Conservation (phyloP, 495 filamentous ascomycete species). For the Extremus antarcticus region DNA sequence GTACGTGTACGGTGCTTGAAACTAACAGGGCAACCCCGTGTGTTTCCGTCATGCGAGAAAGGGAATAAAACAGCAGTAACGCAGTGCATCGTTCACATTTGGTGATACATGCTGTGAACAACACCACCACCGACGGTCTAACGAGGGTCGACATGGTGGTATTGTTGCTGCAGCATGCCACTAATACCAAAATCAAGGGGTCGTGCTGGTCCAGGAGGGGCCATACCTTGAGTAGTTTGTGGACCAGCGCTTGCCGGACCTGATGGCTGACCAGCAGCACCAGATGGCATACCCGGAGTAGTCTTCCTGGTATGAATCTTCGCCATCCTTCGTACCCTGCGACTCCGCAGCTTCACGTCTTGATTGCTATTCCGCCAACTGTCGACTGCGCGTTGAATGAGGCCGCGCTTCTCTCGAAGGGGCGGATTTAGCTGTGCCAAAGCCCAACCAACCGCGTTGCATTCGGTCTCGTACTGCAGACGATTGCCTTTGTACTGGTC, state of each 20-base stretch:
- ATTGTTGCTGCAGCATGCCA: constrained; percentile 60
- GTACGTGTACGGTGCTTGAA: constrained; percentile 3
- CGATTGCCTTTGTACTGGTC: constrained; percentile 94
- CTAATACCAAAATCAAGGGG: constrained; percentile 35
- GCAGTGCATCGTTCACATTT: constrained; percentile 26
- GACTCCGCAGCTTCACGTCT: constrained; percentile 77
- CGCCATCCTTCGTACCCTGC: constrained; percentile 85
- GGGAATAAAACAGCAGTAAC: not conserved
- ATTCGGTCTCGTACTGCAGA: constrained; percentile 92
- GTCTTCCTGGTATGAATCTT: constrained; percentile 78
- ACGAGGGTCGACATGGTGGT: constrained; percentile 46
- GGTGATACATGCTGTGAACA: constrained; percentile 78
- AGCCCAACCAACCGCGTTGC: constrained; percentile 96
- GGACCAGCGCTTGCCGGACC: constrained; percentile 33
- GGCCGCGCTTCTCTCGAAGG: constrained; percentile 79
- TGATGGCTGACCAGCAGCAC: constrained; percentile 41
- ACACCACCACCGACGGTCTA: constrained; percentile 53
- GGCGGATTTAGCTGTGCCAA: constrained; percentile 85
- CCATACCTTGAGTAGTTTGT: constrained; percentile 42
- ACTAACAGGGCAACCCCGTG: constrained; percentile 19
- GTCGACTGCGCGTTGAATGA: constrained; percentile 95
- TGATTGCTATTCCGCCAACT: constrained; percentile 99
- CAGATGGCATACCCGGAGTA: constrained; percentile 33
- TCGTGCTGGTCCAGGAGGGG: constrained; percentile 32
- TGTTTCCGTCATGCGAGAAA: constrained; percentile 36